These are phyloP conservation scores for Ormosia semicastrata DNA, from an alignment of 306 rosid genomes.

Conservation along the genomic window DNA sequence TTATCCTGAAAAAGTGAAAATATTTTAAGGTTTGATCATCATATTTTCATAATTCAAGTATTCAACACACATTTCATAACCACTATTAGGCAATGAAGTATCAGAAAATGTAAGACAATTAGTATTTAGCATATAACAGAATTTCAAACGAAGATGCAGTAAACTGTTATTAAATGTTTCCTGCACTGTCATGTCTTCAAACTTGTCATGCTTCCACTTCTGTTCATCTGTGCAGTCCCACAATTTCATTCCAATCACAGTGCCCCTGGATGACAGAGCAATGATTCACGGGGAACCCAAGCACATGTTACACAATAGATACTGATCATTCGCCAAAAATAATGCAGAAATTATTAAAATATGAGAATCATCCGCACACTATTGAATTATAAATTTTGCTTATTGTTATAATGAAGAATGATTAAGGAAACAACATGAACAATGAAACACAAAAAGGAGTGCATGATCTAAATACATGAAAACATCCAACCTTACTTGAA, in stretches of 20 bases:
- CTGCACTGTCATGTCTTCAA: slow-evolving; percentile 12
- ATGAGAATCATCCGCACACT: neutral
- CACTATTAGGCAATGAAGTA: neutral
- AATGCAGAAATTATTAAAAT: neutral
- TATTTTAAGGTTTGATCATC: neutral
- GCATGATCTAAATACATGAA: neutral
- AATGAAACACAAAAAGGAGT: neutral
- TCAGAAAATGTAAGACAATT: neutral
- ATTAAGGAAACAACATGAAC: neutral
- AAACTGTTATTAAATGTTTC: neutral
- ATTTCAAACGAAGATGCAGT: neutral
- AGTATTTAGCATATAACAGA: neutral
- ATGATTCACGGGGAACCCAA: neutral
- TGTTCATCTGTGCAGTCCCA: neutral
- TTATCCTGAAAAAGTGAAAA: slow-evolving; percentile 22
- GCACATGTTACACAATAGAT: neutral
- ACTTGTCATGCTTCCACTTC: slow-evolving; percentile 28
- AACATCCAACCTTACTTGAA: neutral
- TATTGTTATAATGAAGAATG: neutral
- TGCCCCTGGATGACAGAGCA: slow-evolving; percentile 20
- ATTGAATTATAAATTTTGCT: neutral
- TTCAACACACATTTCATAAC: neutral
- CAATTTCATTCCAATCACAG: neutral
- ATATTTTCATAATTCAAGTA: neutral
- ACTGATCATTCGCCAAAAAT: neutral